Evolutionary conservation across 2,329 filamentous ascomycete species (phyloP).

Genomic region (Aspergillus carbonarius): DNA sequence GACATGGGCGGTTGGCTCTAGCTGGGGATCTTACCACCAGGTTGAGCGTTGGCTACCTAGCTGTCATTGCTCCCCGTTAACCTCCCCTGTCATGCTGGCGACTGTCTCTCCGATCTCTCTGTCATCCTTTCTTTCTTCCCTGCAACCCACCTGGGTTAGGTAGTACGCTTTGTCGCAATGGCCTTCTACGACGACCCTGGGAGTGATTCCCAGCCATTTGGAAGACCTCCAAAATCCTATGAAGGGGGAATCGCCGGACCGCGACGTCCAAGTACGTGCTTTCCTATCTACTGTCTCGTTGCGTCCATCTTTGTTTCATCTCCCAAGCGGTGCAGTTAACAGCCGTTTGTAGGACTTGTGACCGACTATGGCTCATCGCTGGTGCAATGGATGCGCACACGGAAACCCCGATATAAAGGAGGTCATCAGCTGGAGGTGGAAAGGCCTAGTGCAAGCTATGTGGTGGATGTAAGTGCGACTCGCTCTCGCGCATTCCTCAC

Average conservation of each 20-base stretch:
- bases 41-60: background rate
- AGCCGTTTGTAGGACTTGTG: constrained; percentile 65
- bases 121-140: constrained; percentile 14
- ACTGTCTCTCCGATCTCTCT: constrained; percentile 11
- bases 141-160: constrained; percentile 6
- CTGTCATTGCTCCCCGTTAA: background rate
- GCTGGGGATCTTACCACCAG: constrained; percentile 4
- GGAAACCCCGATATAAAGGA: constrained; percentile 72
- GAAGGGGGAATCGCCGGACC: constrained; percentile 38
- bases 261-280: constrained; percentile 41
- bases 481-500: background rate
- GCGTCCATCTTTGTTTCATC: background rate
- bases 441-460: constrained; percentile 82
- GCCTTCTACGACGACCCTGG: constrained; percentile 41
- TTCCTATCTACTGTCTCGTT: background rate
- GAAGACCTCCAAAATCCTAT: constrained; percentile 32
- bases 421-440: constrained; percentile 73
- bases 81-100: constrained; percentile 20
- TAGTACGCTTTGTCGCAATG: constrained; percentile 27
- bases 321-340: constrained; percentile 15
- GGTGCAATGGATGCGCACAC: constrained; percentile 85
- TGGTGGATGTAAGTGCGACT: constrained; percentile 70
- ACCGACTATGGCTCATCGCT: constrained; percentile 92
- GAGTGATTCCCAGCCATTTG: constrained; percentile 33
- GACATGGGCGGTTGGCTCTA: constrained; percentile 2